Evolutionary conservation across 2,329 filamentous ascomycete species (phyloP).

Genomic region (Annulohypoxylon truncatum): DNA sequence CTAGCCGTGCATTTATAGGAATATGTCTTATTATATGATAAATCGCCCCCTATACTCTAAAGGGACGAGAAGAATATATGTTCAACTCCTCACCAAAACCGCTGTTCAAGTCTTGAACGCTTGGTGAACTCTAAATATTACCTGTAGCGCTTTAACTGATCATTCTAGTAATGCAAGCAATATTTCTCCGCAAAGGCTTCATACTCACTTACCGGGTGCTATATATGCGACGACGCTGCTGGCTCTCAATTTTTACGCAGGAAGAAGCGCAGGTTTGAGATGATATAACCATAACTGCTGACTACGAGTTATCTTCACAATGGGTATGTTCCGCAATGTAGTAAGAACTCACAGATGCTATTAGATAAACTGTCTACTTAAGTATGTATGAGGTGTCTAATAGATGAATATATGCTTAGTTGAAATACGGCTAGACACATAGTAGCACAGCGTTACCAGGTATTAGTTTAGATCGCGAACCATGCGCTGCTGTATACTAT

Average conservation of each 20-base stretch:
- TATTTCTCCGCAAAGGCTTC: no score
- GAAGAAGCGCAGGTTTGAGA: not conserved
- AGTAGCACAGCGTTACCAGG: slow-evolving; percentile 32
- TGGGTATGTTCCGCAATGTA: no score
- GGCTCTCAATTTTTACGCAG: not conserved
- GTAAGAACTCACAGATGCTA: no score
- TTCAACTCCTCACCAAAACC: not conserved
- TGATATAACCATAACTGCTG: not conserved
- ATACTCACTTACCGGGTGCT: no score
- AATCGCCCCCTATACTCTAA: not conserved
- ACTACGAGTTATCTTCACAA: not conserved
- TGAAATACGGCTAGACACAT: not conserved
- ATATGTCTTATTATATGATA: not conserved
- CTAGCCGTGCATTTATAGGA: not conserved
- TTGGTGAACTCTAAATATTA: not conserved
- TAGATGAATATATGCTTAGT: not conserved
- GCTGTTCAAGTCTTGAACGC: not conserved
- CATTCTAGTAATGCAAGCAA: not conserved
- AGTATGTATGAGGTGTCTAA: slow-evolving; percentile 17
- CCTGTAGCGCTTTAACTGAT: not conserved
- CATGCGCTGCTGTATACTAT: slow-evolving; percentile 17
- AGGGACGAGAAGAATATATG: no score
- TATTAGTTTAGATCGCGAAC: slow-evolving; percentile 26
- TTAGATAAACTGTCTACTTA: not conserved
- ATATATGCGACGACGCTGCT: no score